Conservation (phyloP, 371 early-diverging fungal species). For the Mortierella sp. region DNA sequence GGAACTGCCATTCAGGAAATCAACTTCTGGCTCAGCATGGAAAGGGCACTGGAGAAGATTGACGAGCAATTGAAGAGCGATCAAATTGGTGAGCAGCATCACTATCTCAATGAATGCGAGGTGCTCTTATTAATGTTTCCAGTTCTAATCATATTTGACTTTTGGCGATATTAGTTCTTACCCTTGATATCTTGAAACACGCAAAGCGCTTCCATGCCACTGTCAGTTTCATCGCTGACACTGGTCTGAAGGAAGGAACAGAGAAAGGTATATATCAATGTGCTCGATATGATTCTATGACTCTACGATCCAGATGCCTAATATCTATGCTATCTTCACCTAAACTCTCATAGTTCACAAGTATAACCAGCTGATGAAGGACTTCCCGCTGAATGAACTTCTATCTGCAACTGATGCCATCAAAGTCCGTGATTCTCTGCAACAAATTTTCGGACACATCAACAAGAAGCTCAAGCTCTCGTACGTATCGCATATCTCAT, state of each 20-base stretch:
- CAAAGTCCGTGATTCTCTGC: conserved; percentile 84
- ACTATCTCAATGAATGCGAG: neutral
- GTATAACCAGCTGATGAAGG: conserved; percentile 98
- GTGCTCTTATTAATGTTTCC: neutral
- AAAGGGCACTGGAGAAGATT: conserved; percentile 91
- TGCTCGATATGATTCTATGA: neutral
- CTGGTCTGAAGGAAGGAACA: conserved; percentile 94
- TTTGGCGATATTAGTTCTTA: conserved; percentile 69
- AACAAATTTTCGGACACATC: conserved; percentile 91
- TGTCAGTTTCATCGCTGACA: conserved; percentile 97
- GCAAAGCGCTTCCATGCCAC: conserved; percentile 99
- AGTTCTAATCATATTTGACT: neutral
- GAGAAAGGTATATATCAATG: conserved; percentile 73
- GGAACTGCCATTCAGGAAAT: conserved; percentile 98
- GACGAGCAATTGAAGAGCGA: conserved; percentile 96
- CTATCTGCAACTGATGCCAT: conserved; percentile 94
- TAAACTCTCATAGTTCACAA: conserved; percentile 75
- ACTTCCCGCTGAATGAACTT: conserved; percentile 97
- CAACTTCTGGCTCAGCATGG: conserved; percentile 99
- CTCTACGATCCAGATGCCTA: neutral
- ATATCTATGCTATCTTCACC: neutral
- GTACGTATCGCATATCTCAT: conserved; percentile 55
- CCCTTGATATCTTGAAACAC: conserved; percentile 93
- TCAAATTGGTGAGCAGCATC: conserved; percentile 71
- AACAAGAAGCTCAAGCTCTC: conserved; percentile 97